Conservation (phyloP, 2,329 filamentous ascomycete genomes). For the Neofusicoccum sp. region DNA sequence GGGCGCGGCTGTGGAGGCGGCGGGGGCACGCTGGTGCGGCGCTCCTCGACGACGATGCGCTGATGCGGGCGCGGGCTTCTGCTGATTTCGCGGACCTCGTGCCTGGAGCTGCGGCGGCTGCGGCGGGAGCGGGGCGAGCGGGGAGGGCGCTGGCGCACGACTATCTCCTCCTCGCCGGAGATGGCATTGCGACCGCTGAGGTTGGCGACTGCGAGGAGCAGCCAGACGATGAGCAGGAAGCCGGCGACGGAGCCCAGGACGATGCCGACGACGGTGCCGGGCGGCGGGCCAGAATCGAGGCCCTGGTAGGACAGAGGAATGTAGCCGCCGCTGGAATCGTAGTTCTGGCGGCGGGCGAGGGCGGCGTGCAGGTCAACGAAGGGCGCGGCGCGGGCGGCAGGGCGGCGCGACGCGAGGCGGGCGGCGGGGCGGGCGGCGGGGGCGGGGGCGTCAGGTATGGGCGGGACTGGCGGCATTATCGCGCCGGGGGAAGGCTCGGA, state of each 20-base stretch:
- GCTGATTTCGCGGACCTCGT: constrained; percentile 42
- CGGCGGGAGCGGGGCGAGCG: constrained; percentile 33
- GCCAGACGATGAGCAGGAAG: constrained; percentile 57
- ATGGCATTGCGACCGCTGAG: constrained; percentile 43
- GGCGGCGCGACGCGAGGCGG: background rate
- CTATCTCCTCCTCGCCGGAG: constrained; percentile 60
- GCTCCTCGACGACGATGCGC: constrained; percentile 42
- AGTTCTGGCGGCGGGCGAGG: constrained; percentile 19
- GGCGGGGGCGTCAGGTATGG: background rate
- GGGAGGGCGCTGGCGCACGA: constrained; percentile 43
- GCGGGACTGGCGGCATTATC: constrained; percentile 7
- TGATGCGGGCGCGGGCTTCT: constrained; percentile 40
- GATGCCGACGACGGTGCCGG: constrained; percentile 64
- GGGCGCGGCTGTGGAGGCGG: constrained; percentile 28
- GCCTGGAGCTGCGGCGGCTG: constrained; percentile 34
- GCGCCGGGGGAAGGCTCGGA: background rate
- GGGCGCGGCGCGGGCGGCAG: background rate
- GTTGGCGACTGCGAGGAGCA: constrained; percentile 48
- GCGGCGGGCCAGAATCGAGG: constrained; percentile 54
- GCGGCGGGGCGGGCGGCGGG: background rate
- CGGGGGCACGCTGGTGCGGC: constrained; percentile 22
- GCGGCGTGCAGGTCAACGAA: background rate
- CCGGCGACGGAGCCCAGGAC: constrained; percentile 57
- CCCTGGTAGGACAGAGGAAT: constrained; percentile 65
- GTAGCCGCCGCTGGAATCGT: constrained; percentile 42